phyloP scores from a whole-genome alignment of 345 rosid genomes.

The Moricandia moricandioides region DNA sequence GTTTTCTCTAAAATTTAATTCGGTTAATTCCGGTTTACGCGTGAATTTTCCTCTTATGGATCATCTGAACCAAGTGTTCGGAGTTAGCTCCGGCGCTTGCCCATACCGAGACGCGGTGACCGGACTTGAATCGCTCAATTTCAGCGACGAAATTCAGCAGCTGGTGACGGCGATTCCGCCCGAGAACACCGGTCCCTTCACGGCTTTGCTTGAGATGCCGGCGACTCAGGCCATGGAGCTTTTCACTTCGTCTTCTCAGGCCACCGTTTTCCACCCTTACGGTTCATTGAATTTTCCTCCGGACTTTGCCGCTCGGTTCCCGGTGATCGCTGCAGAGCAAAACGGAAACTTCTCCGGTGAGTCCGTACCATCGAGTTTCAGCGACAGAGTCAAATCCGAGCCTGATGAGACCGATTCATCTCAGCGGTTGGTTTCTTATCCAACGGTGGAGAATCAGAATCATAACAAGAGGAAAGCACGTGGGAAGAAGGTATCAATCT shows the following conservation, averaged over 20 bases:
- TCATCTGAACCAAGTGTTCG: constrained; percentile 35
- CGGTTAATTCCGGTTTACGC: constrained; percentile 34
- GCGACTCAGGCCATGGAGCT: constrained; percentile 60
- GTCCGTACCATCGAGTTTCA: constrained; percentile 30
- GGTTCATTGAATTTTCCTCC: constrained; percentile 27
- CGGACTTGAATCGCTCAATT: constrained; percentile 44
- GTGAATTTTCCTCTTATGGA: constrained; percentile 43
- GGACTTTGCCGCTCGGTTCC: constrained; percentile 38
- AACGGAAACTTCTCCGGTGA: constrained; percentile 36
- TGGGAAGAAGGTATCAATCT: constrained; percentile 46
- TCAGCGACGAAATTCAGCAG: constrained; percentile 49
- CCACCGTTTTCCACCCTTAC: constrained; percentile 19
- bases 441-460: constrained; percentile 40
- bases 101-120: constrained; percentile 24
- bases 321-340: constrained; percentile 35
- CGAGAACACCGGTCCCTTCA: constrained; percentile 53
- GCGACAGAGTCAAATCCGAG: constrained; percentile 42
- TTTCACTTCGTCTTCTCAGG: constrained; percentile 34
- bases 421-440: constrained; percentile 7
- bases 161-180: constrained; percentile 39
- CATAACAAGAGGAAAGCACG: constrained; percentile 50
- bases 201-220: constrained; percentile 68
- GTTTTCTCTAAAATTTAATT: not conserved
- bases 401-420: constrained; percentile 39
- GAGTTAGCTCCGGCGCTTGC: constrained; percentile 43